Base-by-base conservation (phyloP, 257 asterid species). In the Jaltomata sinuosa region DNA sequence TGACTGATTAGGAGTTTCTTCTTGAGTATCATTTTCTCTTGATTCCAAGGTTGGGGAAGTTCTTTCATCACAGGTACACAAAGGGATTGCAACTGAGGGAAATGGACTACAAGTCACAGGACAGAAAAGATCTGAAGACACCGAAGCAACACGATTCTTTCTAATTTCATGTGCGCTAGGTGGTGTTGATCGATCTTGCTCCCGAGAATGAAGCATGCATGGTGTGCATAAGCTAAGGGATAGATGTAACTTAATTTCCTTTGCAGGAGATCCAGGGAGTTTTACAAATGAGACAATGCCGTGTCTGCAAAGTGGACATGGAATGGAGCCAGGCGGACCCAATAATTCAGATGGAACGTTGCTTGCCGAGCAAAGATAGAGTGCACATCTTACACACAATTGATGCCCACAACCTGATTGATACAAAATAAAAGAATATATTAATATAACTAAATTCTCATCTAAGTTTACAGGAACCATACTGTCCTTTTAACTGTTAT, bases 101-200 rank as follows among this genome's bases (percentile, higher is more conserved):
- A 96, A 96, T 8, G 98, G 99, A 53, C 98, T 93, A 83, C 99
- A 94, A 34, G 99, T 96, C 80, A 96, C 91, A 1, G 97, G 98
- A 85, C 99, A 94, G 29, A 90, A 87, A 49, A 92, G 84, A 31
- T 93, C 97, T 0, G 99, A 94, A 12, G 98, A 87, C 80, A 94
- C 86, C n/a, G 99, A 95, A 83, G 92, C 93, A 21, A 89, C 91
- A 6, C 97, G 92, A 67, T 88, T 94, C 92, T 93, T 94, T 83
- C 93, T 88, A 76, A 87, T 85, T 21, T 94, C 97, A 10, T 92
- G 97, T 59, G 95, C 91, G 16, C 90, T 82, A 53, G 85, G 82
- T 4, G 92, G 84, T 40, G 91, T 88, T 22, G 98, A 90, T 72
- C 45, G 78, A 34, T 95, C 94, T 83, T 87, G 93, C 19, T 96